These are phyloP conservation scores for Saxophila tyrrhenica DNA, from an alignment of 495 filamentous ascomycete genomes.

Conservation along the genomic window DNA sequence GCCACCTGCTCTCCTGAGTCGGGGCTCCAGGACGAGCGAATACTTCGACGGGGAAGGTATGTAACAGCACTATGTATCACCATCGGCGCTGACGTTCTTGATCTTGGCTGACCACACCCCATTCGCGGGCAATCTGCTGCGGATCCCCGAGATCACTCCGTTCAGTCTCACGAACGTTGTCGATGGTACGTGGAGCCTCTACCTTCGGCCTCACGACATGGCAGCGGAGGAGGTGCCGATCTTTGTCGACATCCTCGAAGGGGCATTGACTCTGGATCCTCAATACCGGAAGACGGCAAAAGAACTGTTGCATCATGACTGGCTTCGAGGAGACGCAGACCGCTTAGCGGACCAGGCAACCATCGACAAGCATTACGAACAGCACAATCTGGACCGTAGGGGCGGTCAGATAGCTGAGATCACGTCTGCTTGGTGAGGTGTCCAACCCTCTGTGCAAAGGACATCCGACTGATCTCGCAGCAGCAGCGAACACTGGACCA, in stretches of 20 bases:
- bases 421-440: too few relatives aligned
- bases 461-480: too few relatives aligned
- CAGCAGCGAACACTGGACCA: too few relatives aligned
- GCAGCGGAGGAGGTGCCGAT: not conserved
- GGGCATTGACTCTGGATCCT: not conserved
- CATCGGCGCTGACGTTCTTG: too few relatives aligned
- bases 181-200: not conserved
- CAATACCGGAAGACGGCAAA: not conserved
- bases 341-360: too few relatives aligned
- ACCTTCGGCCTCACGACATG: not conserved
- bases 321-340: too few relatives aligned
- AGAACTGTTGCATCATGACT: conserved; percentile 1
- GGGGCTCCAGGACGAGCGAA: not conserved
- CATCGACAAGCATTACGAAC: too few relatives aligned
- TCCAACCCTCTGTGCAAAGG: too few relatives aligned
- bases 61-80: too few relatives aligned
- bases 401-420: too few relatives aligned
- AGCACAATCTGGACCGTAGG: too few relatives aligned
- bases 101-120: too few relatives aligned
- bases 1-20: conserved; percentile 1
- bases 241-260: not conserved
- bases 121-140: not conserved
- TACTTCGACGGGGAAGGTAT: conserved; percentile 5
- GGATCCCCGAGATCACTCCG: not conserved
- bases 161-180: not conserved